A percentile compares a stretch with the other conserved stretches of the same genome.
phyloP scores from a whole-genome alignment of 2,329 filamentous ascomycete species.

The Phaeosphaeriaceae sp. region DNA sequence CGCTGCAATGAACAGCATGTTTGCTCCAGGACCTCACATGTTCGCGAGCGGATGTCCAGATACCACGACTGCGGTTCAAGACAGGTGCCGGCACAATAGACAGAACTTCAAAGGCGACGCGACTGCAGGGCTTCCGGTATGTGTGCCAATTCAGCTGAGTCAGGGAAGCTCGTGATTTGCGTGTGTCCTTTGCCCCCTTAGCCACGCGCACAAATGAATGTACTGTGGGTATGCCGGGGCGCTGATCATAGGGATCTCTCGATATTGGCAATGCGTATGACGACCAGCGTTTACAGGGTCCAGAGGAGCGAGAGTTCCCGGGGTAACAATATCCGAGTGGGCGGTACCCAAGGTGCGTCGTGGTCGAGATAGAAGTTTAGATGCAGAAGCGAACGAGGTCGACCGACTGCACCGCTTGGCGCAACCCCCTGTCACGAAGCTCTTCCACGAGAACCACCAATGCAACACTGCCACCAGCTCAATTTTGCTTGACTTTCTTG shows the following conservation, averaged over 20 bases:
- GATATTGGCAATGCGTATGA: constrained; percentile 9
- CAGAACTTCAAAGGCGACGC: neutral
- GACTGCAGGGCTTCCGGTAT: neutral
- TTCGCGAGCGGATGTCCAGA: neutral
- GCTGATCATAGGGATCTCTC: constrained; percentile 11
- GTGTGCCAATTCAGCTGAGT: constrained; percentile 2
- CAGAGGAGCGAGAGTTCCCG: constrained; percentile 12
- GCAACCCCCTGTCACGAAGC: neutral
- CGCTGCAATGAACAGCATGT: neutral
- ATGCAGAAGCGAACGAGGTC: constrained; percentile 9
- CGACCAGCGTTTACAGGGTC: neutral
- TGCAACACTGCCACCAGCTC: neutral
- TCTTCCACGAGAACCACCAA: neutral
- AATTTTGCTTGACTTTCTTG: no score
- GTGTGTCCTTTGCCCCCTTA: constrained; percentile 8
- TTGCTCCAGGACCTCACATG: neutral
- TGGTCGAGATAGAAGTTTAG: constrained; percentile 9
- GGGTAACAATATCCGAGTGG: constrained; percentile 9
- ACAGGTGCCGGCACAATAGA: neutral
- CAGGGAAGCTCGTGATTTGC: neutral
- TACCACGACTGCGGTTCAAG: neutral
- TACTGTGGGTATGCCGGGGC: constrained; percentile 1
- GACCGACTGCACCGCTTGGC: constrained; percentile 8
- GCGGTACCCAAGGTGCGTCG: constrained; percentile 11
- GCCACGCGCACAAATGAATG: constrained; percentile 15